Evolutionary conservation across 2,329 filamentous ascomycete species (phyloP).

Genomic region (Mycosphaerella sp.): DNA sequence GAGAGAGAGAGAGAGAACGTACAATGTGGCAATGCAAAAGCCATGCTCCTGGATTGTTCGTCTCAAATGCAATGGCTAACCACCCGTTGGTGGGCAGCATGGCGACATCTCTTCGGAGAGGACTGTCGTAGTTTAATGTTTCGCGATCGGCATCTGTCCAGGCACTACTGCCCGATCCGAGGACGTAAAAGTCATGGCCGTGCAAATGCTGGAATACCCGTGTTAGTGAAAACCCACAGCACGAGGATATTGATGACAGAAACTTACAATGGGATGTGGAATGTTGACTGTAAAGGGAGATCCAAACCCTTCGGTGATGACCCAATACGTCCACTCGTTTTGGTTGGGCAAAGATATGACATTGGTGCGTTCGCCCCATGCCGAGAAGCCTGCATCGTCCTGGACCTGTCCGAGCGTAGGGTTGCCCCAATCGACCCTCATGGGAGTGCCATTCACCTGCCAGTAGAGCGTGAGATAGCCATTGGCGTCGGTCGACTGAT

Average conservation of each 20-base stretch:
- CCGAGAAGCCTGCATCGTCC: conserved; percentile 36
- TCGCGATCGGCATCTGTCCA: conserved; percentile 23
- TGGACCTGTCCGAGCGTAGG: conserved; percentile 43
- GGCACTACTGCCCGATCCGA: conserved; percentile 25
- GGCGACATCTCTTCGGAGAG: conserved; percentile 37
- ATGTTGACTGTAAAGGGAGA: conserved; percentile 27
- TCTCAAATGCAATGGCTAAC: conserved; percentile 38
- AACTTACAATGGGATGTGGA: conserved; percentile 28
- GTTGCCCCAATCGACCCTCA: conserved; percentile 39
- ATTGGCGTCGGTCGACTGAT: conserved; percentile 27
- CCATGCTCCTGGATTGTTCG: conserved; percentile 42
- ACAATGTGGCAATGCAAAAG: conserved; percentile 40
- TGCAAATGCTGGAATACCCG: conserved; percentile 38
- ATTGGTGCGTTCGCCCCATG: conserved; percentile 33
- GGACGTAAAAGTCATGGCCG: conserved; percentile 32
- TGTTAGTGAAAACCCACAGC: not conserved
- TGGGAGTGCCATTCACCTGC: conserved; percentile 40
- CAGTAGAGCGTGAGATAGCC: conserved; percentile 33
- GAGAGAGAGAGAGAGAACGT: conserved; percentile 6
- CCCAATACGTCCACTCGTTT: conserved; percentile 32
- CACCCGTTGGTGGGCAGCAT: conserved; percentile 36
- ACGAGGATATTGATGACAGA: not conserved
- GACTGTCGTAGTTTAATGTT: conserved; percentile 34
- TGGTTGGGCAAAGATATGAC: conserved; percentile 31
- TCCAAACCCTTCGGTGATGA: conserved; percentile 30